Conservation (phyloP, 805 yeast species). For the Scheffersomyces ergatensis region DNA sequence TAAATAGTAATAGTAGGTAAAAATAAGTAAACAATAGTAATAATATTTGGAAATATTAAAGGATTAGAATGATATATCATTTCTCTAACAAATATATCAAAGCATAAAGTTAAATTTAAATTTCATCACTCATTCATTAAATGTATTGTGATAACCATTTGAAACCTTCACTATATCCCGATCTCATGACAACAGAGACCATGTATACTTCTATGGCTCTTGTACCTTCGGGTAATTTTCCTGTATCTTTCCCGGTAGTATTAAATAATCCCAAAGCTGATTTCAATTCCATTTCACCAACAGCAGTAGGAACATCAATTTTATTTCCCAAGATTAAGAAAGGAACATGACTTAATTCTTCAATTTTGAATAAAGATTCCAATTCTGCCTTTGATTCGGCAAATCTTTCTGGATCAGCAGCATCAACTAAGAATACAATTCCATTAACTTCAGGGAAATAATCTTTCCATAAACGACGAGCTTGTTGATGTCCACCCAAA, state of each 20-base stretch:
- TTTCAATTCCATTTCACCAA: constrained; percentile 90
- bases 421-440: constrained; percentile 93
- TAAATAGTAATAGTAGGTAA: too few species aligned
- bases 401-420: constrained; percentile 94
- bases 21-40: too few species aligned
- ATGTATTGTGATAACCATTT: constrained; percentile 97
- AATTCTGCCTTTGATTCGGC: constrained; percentile 93
- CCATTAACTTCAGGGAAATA: constrained; percentile 99
- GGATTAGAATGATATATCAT: too few species aligned
- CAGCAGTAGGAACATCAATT: constrained; percentile 92
- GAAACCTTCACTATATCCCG: constrained; percentile 98
- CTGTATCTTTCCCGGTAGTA: constrained; percentile 81
- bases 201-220: constrained; percentile 96
- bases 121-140: too few species aligned
- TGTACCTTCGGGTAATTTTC: constrained; percentile 64
- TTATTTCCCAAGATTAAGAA: constrained; percentile 94
- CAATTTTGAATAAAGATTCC: constrained; percentile 88
- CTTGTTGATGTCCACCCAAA: constrained; percentile 97
- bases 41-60: too few species aligned
- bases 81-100: too few species aligned
- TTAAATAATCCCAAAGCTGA: constrained; percentile 77
- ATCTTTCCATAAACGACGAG: constrained; percentile 99
- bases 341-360: constrained; percentile 87
- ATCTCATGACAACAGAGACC: constrained; percentile 98
- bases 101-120: too few species aligned